Percentiles rank a stretch among this genome's conserved stretches.
These are phyloP conservation scores for Usnea hakonensis DNA, from an alignment of 495 filamentous ascomycete species.

Conservation along the genomic window DNA sequence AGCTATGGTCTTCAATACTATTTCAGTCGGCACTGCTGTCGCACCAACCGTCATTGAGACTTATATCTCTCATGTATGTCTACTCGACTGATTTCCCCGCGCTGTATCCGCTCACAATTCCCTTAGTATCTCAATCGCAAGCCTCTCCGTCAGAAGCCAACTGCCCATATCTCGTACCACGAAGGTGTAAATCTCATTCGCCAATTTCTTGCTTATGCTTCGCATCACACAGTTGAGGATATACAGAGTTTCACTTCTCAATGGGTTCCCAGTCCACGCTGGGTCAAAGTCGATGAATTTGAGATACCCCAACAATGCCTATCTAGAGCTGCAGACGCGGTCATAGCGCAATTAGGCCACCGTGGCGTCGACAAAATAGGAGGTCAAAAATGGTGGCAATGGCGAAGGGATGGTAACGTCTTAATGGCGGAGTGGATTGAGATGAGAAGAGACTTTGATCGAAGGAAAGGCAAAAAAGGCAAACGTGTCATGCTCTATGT, in stretches of 20 bases:
- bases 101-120: not conserved
- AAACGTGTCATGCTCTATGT: slow-evolving; percentile 88
- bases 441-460: slow-evolving; percentile 74
- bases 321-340: slow-evolving; percentile 48
- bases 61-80: slow-evolving; percentile 63
- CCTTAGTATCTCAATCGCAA: slow-evolving; percentile 74
- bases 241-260: slow-evolving; percentile 82
- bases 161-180: slow-evolving; percentile 83
- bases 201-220: slow-evolving; percentile 72
- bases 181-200: slow-evolving; percentile 86
- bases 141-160: slow-evolving; percentile 65
- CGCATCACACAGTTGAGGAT: slow-evolving; percentile 84
- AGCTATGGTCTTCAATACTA: slow-evolving; percentile 61
- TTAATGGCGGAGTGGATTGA: slow-evolving; percentile 90
- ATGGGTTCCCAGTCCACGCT: slow-evolving; percentile 81
- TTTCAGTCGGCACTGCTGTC: slow-evolving; percentile 63
- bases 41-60: slow-evolving; percentile 74
- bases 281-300: slow-evolving; percentile 73
- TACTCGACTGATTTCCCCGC: not conserved
- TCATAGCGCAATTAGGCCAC: slow-evolving; percentile 66
- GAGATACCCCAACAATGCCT: slow-evolving; percentile 57
- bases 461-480: slow-evolving; percentile 52
- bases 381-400: slow-evolving; percentile 89
- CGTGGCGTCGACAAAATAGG: slow-evolving; percentile 67
- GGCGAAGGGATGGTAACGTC: slow-evolving; percentile 56